Percentiles rank a stretch among this genome's conserved stretches.
Conservation (phyloP, 495 filamentous ascomycete species). For the Penicillium samsonianum region DNA sequence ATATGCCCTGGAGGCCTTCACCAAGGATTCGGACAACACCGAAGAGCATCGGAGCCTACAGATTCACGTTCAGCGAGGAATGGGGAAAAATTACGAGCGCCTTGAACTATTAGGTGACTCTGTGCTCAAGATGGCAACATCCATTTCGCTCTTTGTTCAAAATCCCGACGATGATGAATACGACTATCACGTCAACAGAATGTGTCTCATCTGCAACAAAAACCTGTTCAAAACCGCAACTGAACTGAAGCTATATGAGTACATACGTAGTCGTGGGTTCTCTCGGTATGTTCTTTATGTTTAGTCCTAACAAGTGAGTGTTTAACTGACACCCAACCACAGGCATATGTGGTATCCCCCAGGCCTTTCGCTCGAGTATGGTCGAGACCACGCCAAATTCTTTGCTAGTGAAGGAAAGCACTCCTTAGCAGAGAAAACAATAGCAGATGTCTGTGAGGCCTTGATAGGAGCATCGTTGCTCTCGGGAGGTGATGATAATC, state of each 20-base stretch:
- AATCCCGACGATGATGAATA: slow-evolving; percentile 81
- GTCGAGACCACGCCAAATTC: slow-evolving; percentile 59
- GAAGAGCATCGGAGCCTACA: slow-evolving; percentile 72
- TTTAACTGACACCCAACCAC: slow-evolving; percentile 6
- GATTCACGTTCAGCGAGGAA: slow-evolving; percentile 78
- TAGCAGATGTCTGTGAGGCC: slow-evolving; percentile 97
- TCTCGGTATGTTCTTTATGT: slow-evolving; percentile 53
- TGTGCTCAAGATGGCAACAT: slow-evolving; percentile 95
- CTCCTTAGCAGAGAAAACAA: slow-evolving; percentile 78
- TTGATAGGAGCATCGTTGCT: slow-evolving; percentile 88
- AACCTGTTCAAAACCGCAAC: slow-evolving; percentile 79
- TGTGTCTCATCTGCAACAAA: slow-evolving; percentile 89
- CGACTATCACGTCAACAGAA: slow-evolving; percentile 85
- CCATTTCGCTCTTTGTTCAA: slow-evolving; percentile 75
- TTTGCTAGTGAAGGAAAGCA: slow-evolving; percentile 58
- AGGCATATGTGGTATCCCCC: slow-evolving; percentile 75
- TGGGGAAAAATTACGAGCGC: slow-evolving; percentile 96
- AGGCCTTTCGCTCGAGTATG: slow-evolving; percentile 63
- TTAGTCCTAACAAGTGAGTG: not conserved
- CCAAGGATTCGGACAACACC: slow-evolving; percentile 91
- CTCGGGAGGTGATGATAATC: slow-evolving; percentile 53
- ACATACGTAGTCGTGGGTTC: slow-evolving; percentile 80
- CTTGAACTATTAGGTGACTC: slow-evolving; percentile 93
- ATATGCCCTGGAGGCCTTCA: slow-evolving; percentile 85
- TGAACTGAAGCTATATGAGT: slow-evolving; percentile 65